phyloP scores from a whole-genome alignment of 2,329 filamentous ascomycete species.

The Xylaria sp. region DNA sequence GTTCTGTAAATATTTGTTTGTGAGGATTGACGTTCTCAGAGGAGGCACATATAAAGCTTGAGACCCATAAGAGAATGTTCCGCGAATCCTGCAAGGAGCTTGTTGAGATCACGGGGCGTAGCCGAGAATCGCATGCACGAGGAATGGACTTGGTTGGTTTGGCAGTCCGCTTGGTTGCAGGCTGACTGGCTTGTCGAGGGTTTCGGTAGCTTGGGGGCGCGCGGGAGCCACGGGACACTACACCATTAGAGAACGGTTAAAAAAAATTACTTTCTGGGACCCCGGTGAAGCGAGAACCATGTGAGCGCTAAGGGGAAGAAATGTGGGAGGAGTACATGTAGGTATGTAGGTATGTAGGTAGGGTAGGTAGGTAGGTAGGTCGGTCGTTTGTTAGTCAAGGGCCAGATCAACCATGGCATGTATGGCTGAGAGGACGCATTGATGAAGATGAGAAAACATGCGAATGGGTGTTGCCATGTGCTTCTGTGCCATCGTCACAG shows the following conservation, averaged over 20 bases:
- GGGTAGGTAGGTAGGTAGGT: neutral
- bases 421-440: neutral
- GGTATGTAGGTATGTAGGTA: neutral
- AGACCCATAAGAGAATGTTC: conserved; percentile 37
- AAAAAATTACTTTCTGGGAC: conserved; percentile 21
- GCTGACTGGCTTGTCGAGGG: conserved; percentile 35
- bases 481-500: conserved; percentile 27
- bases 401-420: neutral
- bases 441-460: neutral
- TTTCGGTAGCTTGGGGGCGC: conserved; percentile 35
- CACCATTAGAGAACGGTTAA: conserved; percentile 37
- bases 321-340: conserved; percentile 1
- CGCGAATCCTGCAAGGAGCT: conserved; percentile 27
- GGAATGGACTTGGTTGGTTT: conserved; percentile 32
- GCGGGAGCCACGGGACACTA: conserved; percentile 37
- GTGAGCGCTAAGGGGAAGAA: conserved; percentile 17
- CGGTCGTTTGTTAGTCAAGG: neutral
- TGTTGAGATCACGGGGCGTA: conserved; percentile 32
- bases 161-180: conserved; percentile 35
- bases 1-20: no score
- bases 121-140: conserved; percentile 32
- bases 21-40: conserved; percentile 26
- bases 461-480: conserved; percentile 21
- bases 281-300: conserved; percentile 17
- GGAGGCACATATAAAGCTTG: conserved; percentile 32